Percentiles rank a stretch among this genome's conserved stretches.
These are phyloP conservation scores for Pyrrhoderma noxium DNA, from an alignment of 1,284 basidiomycete species.

Conservation along the genomic window DNA sequence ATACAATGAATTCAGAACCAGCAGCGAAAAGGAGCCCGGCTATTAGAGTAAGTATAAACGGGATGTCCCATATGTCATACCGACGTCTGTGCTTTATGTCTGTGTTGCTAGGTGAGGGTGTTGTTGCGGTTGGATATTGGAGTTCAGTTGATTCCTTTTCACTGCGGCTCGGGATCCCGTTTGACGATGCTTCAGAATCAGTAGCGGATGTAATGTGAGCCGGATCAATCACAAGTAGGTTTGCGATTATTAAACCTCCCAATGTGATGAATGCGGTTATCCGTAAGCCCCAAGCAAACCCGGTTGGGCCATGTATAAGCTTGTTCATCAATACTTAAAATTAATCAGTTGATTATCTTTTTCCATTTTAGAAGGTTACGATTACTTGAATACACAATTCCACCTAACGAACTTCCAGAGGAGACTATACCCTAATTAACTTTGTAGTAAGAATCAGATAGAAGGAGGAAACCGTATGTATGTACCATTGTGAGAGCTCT, in stretches of 20 bases:
- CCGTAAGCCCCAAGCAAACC: constrained; percentile 26
- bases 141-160: no score
- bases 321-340: constrained; percentile 25
- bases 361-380: no score
- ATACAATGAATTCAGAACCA: constrained; percentile 38
- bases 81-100: no score
- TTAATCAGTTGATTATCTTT: no score
- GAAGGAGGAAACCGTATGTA: no score
- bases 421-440: constrained; percentile 16
- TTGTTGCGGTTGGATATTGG: no score
- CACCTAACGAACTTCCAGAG: constrained; percentile 23
- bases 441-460: no score
- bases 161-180: no score
- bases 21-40: constrained; percentile 30
- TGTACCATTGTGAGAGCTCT: constrained; percentile 23
- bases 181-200: no score
- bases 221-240: constrained; percentile 13
- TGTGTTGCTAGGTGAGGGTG: no score
- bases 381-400: constrained; percentile 23
- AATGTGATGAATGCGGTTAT: constrained; percentile 25
- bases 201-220: not conserved
- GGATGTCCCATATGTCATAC: not conserved
- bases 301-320: constrained; percentile 21
- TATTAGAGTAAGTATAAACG: not conserved
- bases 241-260: constrained; percentile 23